Evolutionary conservation across 371 early-diverging fungal genomes (phyloP).

Genomic region (Mucor sp.): DNA sequence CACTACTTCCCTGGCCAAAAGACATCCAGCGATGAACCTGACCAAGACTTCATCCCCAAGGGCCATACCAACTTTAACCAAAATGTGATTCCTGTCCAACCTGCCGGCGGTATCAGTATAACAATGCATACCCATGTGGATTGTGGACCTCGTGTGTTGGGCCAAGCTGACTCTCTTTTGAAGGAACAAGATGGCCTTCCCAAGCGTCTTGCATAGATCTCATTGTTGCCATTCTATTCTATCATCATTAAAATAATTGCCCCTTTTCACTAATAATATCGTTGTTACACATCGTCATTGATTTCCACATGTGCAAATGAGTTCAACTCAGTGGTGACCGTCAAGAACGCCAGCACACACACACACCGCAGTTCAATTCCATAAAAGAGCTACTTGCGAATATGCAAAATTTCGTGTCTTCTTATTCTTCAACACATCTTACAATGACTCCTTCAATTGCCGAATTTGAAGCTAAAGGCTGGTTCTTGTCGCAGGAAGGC

Average conservation of each 20-base stretch:
- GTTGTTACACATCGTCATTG: background rate
- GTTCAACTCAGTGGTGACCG: background rate
- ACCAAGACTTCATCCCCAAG: conserved; percentile 52
- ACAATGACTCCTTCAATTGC: background rate
- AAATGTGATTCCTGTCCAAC: conserved; percentile 64
- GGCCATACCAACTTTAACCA: conserved; percentile 50
- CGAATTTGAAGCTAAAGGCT: conserved; percentile 26
- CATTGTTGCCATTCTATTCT: background rate
- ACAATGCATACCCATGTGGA: conserved; percentile 90
- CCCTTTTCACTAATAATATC: background rate
- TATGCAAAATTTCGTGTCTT: conserved; percentile 11
- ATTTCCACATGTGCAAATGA: background rate
- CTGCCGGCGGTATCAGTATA: conserved; percentile 78
- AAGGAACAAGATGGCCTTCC: conserved; percentile 62
- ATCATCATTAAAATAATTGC: conserved; percentile 6
- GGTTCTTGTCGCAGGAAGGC: conserved; percentile 35
- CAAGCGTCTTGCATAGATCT: conserved; percentile 35
- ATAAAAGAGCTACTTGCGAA: background rate
- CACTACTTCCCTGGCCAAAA: conserved; percentile 79
- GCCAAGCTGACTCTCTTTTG: conserved; percentile 60
- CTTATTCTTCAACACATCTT: background rate
- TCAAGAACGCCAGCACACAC: background rate
- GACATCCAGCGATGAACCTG: conserved; percentile 29
- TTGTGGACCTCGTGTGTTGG: conserved; percentile 89
- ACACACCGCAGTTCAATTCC: background rate